Evolutionary conservation across 768 basidiomycete genomes (phyloP).

Genomic region (Termitomyces sp.): DNA sequence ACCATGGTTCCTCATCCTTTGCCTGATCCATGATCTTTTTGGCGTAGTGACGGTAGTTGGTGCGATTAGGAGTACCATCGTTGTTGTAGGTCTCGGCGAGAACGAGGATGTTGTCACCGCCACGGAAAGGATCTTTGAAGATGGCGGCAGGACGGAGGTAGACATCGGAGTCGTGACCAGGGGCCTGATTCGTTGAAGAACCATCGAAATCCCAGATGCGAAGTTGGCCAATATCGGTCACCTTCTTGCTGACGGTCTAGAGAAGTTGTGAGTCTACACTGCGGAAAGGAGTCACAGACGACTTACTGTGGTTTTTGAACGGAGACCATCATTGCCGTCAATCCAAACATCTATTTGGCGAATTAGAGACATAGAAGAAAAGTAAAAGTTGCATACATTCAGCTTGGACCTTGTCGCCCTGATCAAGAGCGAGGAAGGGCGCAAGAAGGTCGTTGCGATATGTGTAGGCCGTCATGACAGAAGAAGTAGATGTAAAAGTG

Average conservation of each 20-base stretch:
- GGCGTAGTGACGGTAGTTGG: slow-evolving; percentile 92
- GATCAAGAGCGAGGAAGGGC: slow-evolving; percentile 84
- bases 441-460: slow-evolving; percentile 86
- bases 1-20: slow-evolving; percentile 84
- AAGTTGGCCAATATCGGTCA: slow-evolving; percentile 85
- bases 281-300: slow-evolving; percentile 2
- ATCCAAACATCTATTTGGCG: slow-evolving; percentile 87
- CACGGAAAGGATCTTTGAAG: slow-evolving; percentile 99
- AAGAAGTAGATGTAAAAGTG: slow-evolving; percentile 10
- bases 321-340: slow-evolving; percentile 91
- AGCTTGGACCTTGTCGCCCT: slow-evolving; percentile 92
- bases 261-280: slow-evolving; percentile 11
- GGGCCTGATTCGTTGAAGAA: slow-evolving; percentile 96
- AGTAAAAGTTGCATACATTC: slow-evolving; percentile 61
- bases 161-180: slow-evolving; percentile 94
- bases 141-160: slow-evolving; percentile 96
- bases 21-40: slow-evolving; percentile 95
- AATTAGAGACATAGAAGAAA: slow-evolving; percentile 15
- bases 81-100: slow-evolving; percentile 98
- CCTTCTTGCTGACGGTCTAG: slow-evolving; percentile 84
- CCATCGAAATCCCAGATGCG: slow-evolving; percentile 99
- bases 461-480: slow-evolving; percentile 32
- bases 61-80: slow-evolving; percentile 96
- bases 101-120: slow-evolving; percentile 96
- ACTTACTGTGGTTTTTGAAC: slow-evolving; percentile 93